phyloP scores from a whole-genome alignment of 2,329 filamentous ascomycete genomes.

The Fusarium hostae region DNA sequence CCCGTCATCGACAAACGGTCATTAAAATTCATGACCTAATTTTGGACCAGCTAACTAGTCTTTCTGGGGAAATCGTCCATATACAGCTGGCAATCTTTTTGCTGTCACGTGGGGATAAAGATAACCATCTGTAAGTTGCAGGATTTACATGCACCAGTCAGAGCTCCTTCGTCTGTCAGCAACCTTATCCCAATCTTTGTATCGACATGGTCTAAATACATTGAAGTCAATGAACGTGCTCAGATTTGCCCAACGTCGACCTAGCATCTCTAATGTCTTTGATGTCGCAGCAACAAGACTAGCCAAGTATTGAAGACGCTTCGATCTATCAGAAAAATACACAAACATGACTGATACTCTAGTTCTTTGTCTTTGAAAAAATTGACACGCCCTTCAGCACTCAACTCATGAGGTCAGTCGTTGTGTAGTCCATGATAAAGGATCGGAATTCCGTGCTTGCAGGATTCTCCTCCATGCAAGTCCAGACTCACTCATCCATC shows the following conservation, averaged over 20 bases:
- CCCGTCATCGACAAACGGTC: too few species aligned
- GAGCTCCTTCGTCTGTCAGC: background rate
- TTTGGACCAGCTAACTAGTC: background rate
- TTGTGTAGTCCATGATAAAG: background rate
- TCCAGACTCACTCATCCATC: background rate
- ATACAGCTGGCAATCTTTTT: background rate
- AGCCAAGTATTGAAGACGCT: background rate
- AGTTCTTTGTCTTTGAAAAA: fast-evolving
- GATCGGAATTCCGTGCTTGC: background rate
- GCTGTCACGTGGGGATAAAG: background rate
- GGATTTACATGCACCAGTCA: background rate
- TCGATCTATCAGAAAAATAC: background rate
- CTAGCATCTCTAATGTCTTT: background rate
- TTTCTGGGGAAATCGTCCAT: background rate
- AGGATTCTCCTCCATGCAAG: background rate
- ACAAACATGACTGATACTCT: background rate
- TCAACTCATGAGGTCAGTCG: background rate
- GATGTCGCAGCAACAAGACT: background rate
- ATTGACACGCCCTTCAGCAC: too few species aligned
- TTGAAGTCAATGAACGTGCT: background rate
- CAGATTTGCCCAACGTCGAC: fast-evolving
- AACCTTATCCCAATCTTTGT: background rate
- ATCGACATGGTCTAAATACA: background rate
- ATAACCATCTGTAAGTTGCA: background rate
- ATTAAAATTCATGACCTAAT: background rate